Base-by-base conservation (phyloP, 1,139 yeast species). In the Hemisphaericaspora lyxosophila region DNA sequence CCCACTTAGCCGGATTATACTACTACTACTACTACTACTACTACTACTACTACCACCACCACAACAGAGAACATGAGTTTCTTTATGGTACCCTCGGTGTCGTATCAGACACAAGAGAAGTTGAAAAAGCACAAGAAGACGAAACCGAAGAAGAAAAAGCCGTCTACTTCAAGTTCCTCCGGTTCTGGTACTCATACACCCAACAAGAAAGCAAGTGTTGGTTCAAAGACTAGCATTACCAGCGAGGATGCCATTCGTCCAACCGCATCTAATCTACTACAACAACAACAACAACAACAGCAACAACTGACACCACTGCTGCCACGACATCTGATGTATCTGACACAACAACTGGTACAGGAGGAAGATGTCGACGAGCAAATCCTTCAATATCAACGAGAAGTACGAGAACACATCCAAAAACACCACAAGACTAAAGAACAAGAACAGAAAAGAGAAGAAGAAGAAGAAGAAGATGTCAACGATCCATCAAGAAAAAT, bases 81-180 rank as follows among this genome's bases (percentile, higher is more conserved):
- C 43, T 60, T 57, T 40, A 47, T 62, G 36, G 57, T 62, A 15
- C 67, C 67, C 5, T 49, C 62, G 8, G 60, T 60, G 27, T 57
- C 62, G 8, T 61, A 59, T 41, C 67, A 63, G 45, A 59, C 64
- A 13, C 64, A 62, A 40, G 66, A 63, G 42, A 59, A 61, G 42
- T 32, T 62, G 34, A 57, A 59, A 41, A 41, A 48, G 26, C 45
- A 48, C 15, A 30, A 35, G 14, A 47, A 49, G 30, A 40, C 35
- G 25, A 46, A 34, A 26, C 38, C 38, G 23, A 45, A 41, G 33
- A 47, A 40, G 24, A 34, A 35, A 33, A 35, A 36, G 20, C 31
- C 31, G 20, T 27, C 34, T 7, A n/a, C 26, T 4, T 7, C 26
- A 9, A 30, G 30, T 13, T 9, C n/a, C 30, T 9, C 11, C 12